phyloP scores from a whole-genome alignment of 148 eudicot genomes.

The Dianthus caryophyllus region DNA sequence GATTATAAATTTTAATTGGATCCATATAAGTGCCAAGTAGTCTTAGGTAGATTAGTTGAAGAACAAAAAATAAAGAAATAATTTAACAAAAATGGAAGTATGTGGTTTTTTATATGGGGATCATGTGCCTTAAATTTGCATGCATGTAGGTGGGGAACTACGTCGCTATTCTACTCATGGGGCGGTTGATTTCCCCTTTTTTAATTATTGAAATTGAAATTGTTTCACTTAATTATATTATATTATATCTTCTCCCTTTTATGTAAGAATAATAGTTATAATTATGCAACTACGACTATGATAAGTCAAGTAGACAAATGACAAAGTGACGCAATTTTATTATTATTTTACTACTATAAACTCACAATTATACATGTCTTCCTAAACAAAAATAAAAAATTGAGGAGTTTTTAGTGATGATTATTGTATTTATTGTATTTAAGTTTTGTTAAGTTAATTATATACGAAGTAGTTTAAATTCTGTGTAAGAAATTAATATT shows the following conservation, averaged over 20 bases:
- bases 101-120: neutral
- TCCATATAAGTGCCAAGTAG: neutral
- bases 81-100: neutral
- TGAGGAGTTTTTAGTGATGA: too few species aligned
- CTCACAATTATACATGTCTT: neutral
- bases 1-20: neutral
- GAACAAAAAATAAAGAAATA: neutral
- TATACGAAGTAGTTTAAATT: too few species aligned
- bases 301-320: neutral
- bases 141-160: slow-evolving; percentile 16
- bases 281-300: neutral
- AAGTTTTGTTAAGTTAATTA: too few species aligned
- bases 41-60: neutral
- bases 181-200: slow-evolving; percentile 14
- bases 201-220: neutral
- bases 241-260: neutral
- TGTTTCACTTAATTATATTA: neutral
- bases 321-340: neutral
- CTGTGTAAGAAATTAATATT: too few species aligned
- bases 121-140: slow-evolving; percentile 16
- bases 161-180: slow-evolving; percentile 14
- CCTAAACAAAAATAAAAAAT: too few species aligned
- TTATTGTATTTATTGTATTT: too few species aligned
- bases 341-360: neutral
- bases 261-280: neutral